Conservation (phyloP, 2,329 filamentous ascomycete genomes). For the Aspergillus transmontanensis region DNA sequence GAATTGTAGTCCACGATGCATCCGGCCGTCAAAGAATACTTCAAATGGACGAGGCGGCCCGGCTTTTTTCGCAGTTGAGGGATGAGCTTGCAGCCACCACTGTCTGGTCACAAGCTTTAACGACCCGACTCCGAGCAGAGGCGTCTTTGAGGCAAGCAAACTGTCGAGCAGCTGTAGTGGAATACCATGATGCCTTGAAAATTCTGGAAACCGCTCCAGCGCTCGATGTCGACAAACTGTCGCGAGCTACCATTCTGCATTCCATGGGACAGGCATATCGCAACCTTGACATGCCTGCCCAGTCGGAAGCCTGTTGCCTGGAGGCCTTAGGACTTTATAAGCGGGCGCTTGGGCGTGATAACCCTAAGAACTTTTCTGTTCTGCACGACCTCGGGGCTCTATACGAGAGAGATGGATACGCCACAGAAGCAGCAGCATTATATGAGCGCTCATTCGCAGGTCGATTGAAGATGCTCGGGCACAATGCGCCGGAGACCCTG, state of each 20-base stretch:
- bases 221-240: constrained; percentile 27
- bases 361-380: constrained; percentile 29
- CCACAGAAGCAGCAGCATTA: constrained; percentile 33
- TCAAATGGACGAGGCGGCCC: constrained; percentile 32
- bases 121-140: constrained; percentile 26
- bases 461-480: constrained; percentile 30
- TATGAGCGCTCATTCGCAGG: constrained; percentile 35
- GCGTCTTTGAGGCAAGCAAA: constrained; percentile 26
- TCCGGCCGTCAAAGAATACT: constrained; percentile 34
- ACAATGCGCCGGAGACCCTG: constrained; percentile 34
- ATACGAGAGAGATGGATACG: constrained; percentile 32
- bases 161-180: constrained; percentile 23
- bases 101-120: constrained; percentile 23
- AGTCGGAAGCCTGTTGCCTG: constrained; percentile 32
- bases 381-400: constrained; percentile 32
- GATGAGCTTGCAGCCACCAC: constrained; percentile 24
- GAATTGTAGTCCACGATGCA: constrained; percentile 30
- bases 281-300: constrained; percentile 25
- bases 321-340: constrained; percentile 32
- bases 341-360: constrained; percentile 31
- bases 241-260: constrained; percentile 29
- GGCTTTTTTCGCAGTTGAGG: constrained; percentile 32
- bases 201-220: constrained; percentile 25
- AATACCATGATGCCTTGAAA: constrained; percentile 28
- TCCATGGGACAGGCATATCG: constrained; percentile 30